Conservation (phyloP, 2,329 filamentous ascomycete genomes). For the Diaporthe capsici region DNA sequence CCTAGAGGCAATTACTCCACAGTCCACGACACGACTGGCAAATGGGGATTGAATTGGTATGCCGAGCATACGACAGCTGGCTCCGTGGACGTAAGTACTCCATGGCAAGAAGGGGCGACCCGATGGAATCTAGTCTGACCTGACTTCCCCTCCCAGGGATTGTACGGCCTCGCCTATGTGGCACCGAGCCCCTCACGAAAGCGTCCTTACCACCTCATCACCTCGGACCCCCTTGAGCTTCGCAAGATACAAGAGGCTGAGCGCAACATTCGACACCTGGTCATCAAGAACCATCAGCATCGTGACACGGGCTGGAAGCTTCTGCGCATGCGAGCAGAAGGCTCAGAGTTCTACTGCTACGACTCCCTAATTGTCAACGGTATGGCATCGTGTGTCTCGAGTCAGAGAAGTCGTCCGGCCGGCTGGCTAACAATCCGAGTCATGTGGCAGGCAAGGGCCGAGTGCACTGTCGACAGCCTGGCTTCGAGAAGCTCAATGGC, state of each 20-base stretch:
- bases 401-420: not conserved
- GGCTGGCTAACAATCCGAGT: conserved; percentile 3
- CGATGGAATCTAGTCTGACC: not conserved
- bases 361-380: conserved; percentile 47
- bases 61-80: conserved; percentile 42
- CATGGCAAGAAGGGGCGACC: no score
- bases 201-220: conserved; percentile 41
- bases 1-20: conserved; percentile 41
- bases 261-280: conserved; percentile 39
- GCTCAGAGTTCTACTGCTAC: conserved; percentile 44
- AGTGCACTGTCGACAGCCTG: conserved; percentile 43
- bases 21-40: conserved; percentile 40
- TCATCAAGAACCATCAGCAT: conserved; percentile 42
- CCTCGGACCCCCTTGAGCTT: conserved; percentile 36
- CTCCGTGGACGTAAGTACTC: conserved; percentile 36
- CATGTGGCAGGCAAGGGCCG: conserved; percentile 44
- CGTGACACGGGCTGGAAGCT: conserved; percentile 43
- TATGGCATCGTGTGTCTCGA: conserved; percentile 4
- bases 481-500: conserved; percentile 39
- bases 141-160: conserved; percentile 17
- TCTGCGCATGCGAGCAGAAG: conserved; percentile 42
- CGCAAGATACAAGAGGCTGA: conserved; percentile 42
- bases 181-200: conserved; percentile 41
- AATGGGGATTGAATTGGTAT: conserved; percentile 43
- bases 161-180: conserved; percentile 42